Evolutionary conservation across 225 moss, liverwort and hornwort species (phyloP), one percentile per base, ranked within the genome.

Genomic region (Anthoceros angustus): DNA sequence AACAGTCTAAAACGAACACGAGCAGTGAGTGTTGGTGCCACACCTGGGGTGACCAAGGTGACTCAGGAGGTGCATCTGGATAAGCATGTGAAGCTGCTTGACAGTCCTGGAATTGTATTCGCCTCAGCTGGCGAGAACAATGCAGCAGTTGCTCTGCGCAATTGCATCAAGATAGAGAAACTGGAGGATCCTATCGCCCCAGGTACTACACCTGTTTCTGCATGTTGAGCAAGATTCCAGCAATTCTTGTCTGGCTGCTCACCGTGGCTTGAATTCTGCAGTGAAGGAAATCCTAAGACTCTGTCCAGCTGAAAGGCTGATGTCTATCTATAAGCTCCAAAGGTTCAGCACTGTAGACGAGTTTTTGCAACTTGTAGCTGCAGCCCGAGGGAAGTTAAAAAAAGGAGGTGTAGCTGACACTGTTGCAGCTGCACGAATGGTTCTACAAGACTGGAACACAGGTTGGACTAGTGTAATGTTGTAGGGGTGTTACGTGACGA

Each of bases 361-460:
- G 24, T 84, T 93, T 72, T 76, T 87, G 61, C 82, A 75, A 40
- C 77, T 80, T 41, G 76, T 93, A 46, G 83, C 86, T 21, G 61
- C 69, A 38, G 79, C 80, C 42, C 78, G 84, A 68, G 93, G 93
- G 69, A 93, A 90, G 76, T 63, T 80, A 70, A 90, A 77, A 42
- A 90, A 77, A 60, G 84, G 93, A 46, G 80, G 94, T 72, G 83
- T 79, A 32, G 55, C 73, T 42, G 84, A 93, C 68, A 74, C 70
- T 62, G 70, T 76, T 41, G 78, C 86, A 67, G 86, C 90, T 24
- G 84, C 93, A 25, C 85, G 90, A 39, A 72, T 80, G 65, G 82
- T 93, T 32, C 81, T 93, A 50, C 84, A 83, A 61, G 86, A 90
- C 49, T 93, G 93, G 93, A 93, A 93, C 72, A 84, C 86, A 80